Percentiles rank a stretch among this genome's conserved stretches.
These are phyloP conservation scores for Silene vulgaris DNA, from an alignment of 179 eudicot genomes.

Conservation along the genomic window DNA sequence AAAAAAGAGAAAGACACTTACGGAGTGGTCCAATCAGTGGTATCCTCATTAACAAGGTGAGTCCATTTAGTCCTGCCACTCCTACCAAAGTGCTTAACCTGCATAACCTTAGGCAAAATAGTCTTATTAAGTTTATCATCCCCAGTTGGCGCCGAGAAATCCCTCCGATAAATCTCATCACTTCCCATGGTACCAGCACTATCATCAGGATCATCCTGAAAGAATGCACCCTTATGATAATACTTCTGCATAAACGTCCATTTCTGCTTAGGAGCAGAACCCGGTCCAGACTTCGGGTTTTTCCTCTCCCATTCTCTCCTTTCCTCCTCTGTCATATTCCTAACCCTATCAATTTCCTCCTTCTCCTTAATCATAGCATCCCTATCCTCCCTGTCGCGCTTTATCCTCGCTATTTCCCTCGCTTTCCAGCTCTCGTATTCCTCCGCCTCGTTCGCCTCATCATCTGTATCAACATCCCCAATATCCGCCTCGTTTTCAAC, in stretches of 20 bases:
- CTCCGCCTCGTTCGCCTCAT: constrained; percentile 82
- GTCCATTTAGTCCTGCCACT: constrained; percentile 99
- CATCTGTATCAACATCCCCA: constrained; percentile 81
- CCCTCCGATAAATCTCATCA: constrained; percentile 51
- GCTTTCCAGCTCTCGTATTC: constrained; percentile 89
- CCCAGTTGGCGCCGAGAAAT: constrained; percentile 89
- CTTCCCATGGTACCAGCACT: constrained; percentile 55
- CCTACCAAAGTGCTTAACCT: constrained; percentile 94
- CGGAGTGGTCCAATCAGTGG: constrained; percentile 97
- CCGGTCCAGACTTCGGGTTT: constrained; percentile 46
- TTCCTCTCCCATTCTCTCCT: constrained; percentile 81
- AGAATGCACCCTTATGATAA: constrained; percentile 93
- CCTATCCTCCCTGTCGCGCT: constrained; percentile 84
- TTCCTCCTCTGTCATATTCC: constrained; percentile 86
- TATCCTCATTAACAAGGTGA: constrained; percentile 92
- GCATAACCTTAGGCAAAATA: constrained; percentile 94
- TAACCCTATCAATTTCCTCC: constrained; percentile 88
- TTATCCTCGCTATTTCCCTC: constrained; percentile 85
- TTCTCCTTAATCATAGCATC: constrained; percentile 80
- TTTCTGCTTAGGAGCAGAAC: constrained; percentile 50
- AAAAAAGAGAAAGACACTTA: constrained; percentile 32
- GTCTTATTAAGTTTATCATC: constrained; percentile 92
- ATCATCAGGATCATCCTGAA: constrained; percentile 71
- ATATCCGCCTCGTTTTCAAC: constrained; percentile 53
- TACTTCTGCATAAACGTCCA: constrained; percentile 99